Percentiles rank a stretch among this genome's conserved stretches.
Evolutionary conservation across 2,329 filamentous ascomycete genomes (phyloP).

Genomic region (Fusarium falciforme): DNA sequence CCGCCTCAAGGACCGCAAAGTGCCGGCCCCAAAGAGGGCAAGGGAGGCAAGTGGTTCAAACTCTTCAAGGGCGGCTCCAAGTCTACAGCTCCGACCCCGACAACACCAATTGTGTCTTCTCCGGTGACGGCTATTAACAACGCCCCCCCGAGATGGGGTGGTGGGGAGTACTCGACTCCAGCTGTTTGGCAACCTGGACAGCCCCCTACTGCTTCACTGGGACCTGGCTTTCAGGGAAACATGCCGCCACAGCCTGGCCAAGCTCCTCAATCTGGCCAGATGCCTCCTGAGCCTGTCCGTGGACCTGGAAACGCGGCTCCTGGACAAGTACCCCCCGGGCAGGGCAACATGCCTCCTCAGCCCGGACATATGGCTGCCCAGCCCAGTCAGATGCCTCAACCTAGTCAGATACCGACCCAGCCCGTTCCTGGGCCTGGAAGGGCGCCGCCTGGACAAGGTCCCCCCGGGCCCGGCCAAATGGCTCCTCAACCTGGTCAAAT

Average conservation of each 20-base stretch:
- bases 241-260: slow-evolving; percentile 3
- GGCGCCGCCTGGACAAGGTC: background rate
- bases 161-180: slow-evolving; percentile 35
- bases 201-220: slow-evolving; percentile 3
- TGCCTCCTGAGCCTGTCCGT: background rate
- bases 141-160: slow-evolving; percentile 27
- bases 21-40: slow-evolving; percentile 37
- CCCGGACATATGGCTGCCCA: slow-evolving; percentile 5
- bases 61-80: slow-evolving; percentile 42
- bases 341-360: background rate
- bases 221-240: slow-evolving; percentile 12
- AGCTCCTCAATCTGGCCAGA: background rate
- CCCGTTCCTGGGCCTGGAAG: background rate
- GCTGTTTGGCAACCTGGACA: slow-evolving; percentile 40
- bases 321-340: slow-evolving; percentile 1
- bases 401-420: background rate
- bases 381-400: background rate
- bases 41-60: slow-evolving; percentile 40
- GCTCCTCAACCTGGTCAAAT: background rate
- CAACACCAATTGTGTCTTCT: slow-evolving; percentile 21
- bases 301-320: background rate
- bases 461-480: background rate
- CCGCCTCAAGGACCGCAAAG: slow-evolving; percentile 29
- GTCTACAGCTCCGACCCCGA: slow-evolving; percentile 32
- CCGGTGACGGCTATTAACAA: slow-evolving; percentile 15